Base-by-base conservation (phyloP, 345 rosid species). In the Linum tenue region DNA sequence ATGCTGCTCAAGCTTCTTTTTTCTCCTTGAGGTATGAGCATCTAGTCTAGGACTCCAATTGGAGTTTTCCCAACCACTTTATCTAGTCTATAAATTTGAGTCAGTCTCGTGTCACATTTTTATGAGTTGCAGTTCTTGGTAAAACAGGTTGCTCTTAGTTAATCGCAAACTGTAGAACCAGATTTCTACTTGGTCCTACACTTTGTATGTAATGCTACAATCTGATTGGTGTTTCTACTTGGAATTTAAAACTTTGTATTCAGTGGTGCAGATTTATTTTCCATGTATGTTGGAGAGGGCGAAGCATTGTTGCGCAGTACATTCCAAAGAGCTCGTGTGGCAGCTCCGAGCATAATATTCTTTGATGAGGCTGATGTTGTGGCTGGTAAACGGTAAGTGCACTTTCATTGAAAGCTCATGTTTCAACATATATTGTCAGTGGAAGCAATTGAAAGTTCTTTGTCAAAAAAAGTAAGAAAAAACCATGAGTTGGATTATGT, bases 221-320 rank as follows among this genome's bases (percentile, higher is more conserved):
- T 48, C 53, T 2, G 53, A 15, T 48, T 48, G 1, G 9, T 1
- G 14, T 16, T 41, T 56, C 61, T 41, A 39, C 63, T 39, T 64
- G 67, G 55, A 63, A 40, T 50, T 60, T 60, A n/a, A 62, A 59
- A 55, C 43, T 14, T 41, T 58, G 17, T n/a, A 38, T 57, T 73
- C 84, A 89, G 97, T 73, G 94, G 98, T 71, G 94, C 97, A 66
- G 97, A 92, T 73, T 77, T 92, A 51, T 90, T 83, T 69, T 92
- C 98, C 1, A 90, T 88, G 97, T 92, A 92, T 75, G 99, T 92
- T 69, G 99, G 97, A 70, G 98, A 92, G 83, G 94, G 99, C 65
- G 99, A 92, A 84, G 94, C 97, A 59, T 80, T 90, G 67, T 68
- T 90, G 74, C 85, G 96, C 8, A 82, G 81, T 74, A 92, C 90